Conservation (phyloP, 805 yeast genomes). For the Gaillardinia entomophila region DNA sequence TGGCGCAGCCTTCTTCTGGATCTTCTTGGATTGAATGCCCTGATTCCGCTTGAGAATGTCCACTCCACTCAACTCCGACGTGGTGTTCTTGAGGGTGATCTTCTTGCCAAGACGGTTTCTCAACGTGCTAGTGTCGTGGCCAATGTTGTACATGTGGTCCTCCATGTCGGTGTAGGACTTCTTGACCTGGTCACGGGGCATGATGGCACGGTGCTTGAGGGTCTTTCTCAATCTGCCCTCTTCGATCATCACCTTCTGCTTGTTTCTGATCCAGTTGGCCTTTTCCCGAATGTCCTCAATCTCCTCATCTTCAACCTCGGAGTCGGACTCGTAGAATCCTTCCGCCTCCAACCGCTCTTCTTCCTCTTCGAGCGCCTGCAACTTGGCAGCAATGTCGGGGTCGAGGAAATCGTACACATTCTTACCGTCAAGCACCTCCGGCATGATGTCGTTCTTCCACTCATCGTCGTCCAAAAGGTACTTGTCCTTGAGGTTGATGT, state of each 20-base stretch:
- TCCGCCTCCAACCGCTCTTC: slow-evolving; percentile 90
- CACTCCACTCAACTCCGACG: slow-evolving; percentile 56
- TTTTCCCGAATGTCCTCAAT: slow-evolving; percentile 53
- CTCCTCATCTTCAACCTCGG: slow-evolving; percentile 51
- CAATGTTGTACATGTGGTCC: slow-evolving; percentile 81
- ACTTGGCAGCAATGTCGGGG: slow-evolving; percentile 88
- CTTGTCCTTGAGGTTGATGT: slow-evolving; percentile 86
- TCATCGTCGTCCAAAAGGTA: slow-evolving; percentile 91
- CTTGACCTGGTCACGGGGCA: slow-evolving; percentile 85
- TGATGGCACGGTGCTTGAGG: slow-evolving; percentile 75
- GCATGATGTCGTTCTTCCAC: slow-evolving; percentile 97
- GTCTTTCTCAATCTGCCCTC: slow-evolving; percentile 85
- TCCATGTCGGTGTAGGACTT: slow-evolving; percentile 78
- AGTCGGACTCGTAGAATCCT: slow-evolving; percentile 93
- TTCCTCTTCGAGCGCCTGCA: slow-evolving; percentile 94
- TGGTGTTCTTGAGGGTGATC: slow-evolving; percentile 24
- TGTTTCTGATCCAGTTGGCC: slow-evolving; percentile 93
- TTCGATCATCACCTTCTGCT: slow-evolving; percentile 88
- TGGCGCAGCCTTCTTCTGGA: slow-evolving; percentile 44
- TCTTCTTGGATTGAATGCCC: slow-evolving; percentile 32
- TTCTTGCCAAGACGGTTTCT: slow-evolving; percentile 39
- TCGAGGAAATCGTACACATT: slow-evolving; percentile 97
- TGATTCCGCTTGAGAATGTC: slow-evolving; percentile 67
- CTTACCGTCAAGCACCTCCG: slow-evolving; percentile 92
- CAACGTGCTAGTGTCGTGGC: slow-evolving; percentile 75